Evolutionary conservation across 2,329 filamentous ascomycete genomes (phyloP), one percentile per base, ranked within the genome.

Genomic region (Westerdykella ornata): DNA sequence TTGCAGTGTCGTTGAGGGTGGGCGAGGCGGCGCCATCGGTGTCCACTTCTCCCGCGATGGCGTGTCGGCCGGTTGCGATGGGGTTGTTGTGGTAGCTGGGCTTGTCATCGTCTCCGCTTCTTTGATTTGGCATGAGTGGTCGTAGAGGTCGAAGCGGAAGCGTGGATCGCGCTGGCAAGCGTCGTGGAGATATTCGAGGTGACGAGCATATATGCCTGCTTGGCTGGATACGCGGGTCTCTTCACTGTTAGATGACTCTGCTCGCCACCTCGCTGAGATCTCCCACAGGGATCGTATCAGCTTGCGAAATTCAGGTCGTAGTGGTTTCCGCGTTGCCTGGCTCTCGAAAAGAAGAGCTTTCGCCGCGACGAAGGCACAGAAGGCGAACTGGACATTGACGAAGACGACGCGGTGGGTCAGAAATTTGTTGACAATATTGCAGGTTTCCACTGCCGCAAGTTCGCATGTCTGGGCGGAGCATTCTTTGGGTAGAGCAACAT

Each of bases 391-490:
- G 1, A 54, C 53, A 29, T 62, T 63, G 4, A 63, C 60, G n/a
- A 63, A 63, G 0, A 55, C 57, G 18, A 61, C 57, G 0, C 46
- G 44, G 31, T 61, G 56, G 0, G 49, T 49, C 1, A 63, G 43
- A 22, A 62, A 63, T 12, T 59, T 63, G 28, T 53, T 51, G 20
- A 63, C 60, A 5, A 63, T 63, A 18, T 62, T 61, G 2, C 57
- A 59, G 1, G 57, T 57, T 33, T 62, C 57, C 2, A 61, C 49
- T 1, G 60, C 59, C 4, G 60, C 60, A 20, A 59, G 53, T 39
- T 59, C 54, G 39, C 60, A 63, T 1, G 60, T 63, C 18, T 63
- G 59, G 9, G 51, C 58, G 37, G 57, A 61, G 29, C 60, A 63
- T 18, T 60, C 57, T 35, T 55, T 57, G 1, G 60, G 60, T 15